Conservation (phyloP, 2,329 filamentous ascomycete species). For the Fusarium cyanostomum region DNA sequence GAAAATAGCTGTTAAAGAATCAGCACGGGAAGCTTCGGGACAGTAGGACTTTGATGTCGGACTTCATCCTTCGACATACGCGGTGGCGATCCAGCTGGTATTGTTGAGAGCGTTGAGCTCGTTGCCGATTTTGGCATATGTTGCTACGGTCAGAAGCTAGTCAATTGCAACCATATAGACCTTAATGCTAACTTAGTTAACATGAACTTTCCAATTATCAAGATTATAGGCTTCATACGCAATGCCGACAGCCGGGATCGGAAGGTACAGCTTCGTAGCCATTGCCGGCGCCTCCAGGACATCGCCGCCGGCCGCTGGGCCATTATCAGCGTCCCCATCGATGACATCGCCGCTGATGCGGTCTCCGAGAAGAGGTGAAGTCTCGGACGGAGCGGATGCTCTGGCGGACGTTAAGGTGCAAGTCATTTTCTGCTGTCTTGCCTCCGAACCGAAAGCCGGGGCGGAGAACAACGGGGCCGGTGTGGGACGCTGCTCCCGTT, state of each 20-base stretch:
- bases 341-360: neutral
- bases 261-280: conserved; percentile 50
- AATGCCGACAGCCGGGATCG: conserved; percentile 52
- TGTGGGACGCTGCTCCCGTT: neutral
- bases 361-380: conserved; percentile 43
- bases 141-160: conserved; percentile 80
- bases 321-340: conserved; percentile 26
- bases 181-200: conserved; percentile 52
- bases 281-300: conserved; percentile 26
- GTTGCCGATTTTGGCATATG: conserved; percentile 80
- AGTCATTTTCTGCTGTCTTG: conserved; percentile 20
- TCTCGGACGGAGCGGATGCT: conserved; percentile 31
- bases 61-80: conserved; percentile 42
- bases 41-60: neutral
- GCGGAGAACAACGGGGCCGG: neutral
- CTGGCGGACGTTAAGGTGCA: neutral
- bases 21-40: neutral
- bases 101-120: conserved; percentile 78
- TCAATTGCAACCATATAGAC: conserved; percentile 78
- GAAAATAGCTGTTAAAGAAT: conserved; percentile 64
- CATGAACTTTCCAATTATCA: neutral
- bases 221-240: conserved; percentile 37
- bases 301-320: neutral
- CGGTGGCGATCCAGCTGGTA: conserved; percentile 76
- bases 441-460: neutral